A percentile compares a stretch with the other conserved stretches of the same genome.
Evolutionary conservation across 169 alveolate genomes (phyloP).

Genomic region (Plasmodium gallinaceum): DNA sequence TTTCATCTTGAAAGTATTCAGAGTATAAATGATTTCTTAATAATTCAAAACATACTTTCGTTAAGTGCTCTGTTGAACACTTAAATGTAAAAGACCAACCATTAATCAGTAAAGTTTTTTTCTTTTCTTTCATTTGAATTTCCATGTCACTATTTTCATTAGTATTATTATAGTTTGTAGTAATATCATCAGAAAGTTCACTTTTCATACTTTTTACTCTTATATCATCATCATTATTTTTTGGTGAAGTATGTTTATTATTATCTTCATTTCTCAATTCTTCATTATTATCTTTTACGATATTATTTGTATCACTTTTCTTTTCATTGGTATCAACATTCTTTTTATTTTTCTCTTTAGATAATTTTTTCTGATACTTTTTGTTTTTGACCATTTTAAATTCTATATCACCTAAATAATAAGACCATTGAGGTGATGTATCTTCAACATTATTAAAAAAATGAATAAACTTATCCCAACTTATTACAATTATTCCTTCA

Average conservation of each 20-base stretch:
- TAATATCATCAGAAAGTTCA: background rate
- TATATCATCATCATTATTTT: conserved; percentile 14
- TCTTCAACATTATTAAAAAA: conserved; percentile 48
- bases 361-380: background rate
- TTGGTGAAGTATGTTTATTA: background rate
- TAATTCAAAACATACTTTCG: conserved; percentile 62
- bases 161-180: background rate
- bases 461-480: conserved; percentile 72
- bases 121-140: conserved; percentile 74
- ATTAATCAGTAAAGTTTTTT: conserved; percentile 46
- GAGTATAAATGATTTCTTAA: conserved; percentile 58
- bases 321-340: background rate
- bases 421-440: conserved; percentile 73
- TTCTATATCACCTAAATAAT: conserved; percentile 59
- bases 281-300: background rate
- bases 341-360: background rate
- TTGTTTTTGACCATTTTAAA: conserved; percentile 30
- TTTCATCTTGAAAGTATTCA: conserved; percentile 45
- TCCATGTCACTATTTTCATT: conserved; percentile 36
- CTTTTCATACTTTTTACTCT: background rate
- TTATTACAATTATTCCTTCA: conserved; percentile 61
- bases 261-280: background rate
- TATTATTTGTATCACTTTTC: background rate
- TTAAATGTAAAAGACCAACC: conserved; percentile 76
- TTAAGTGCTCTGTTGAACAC: conserved; percentile 29